Base-by-base conservation (phyloP, 768 basidiomycete species). In the Lactifluus volemus region DNA sequence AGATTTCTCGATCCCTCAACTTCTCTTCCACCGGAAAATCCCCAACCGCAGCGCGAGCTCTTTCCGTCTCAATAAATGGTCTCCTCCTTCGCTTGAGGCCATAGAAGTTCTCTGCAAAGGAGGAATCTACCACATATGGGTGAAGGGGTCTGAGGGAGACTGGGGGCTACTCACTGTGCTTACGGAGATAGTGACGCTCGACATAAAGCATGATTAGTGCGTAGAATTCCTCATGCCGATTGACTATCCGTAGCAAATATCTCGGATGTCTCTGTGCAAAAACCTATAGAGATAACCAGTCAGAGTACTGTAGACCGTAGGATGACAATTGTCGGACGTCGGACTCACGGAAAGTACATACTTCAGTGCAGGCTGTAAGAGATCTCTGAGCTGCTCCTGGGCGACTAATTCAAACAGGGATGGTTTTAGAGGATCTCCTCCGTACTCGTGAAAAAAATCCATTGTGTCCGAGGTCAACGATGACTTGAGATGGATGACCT, bases 141-240 rank as follows among this genome's bases (percentile, higher is more conserved):
- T 59, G n/a, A 52, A 49, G 17, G 38, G 9, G 15, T 44, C 54
- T 38, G 14, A 29, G 30, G 42, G 34, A 12, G 19, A 29, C 34
- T 38, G 14, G 30, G 48, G 5, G 49, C 65, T 53, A 72, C 86
- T 61, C 63, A 94, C 95, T 84, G 68, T 95, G 84, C 70, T 85
- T 88, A 63, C 81, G 82, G 58, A 99, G 84, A 73, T 97, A 95
- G 74, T 96, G 85, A 15, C 85, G 78, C 75, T 99, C 97, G 17
- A 98, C 86, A 59, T 93, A 79, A 56, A 95, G 75, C 86, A 98
- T 91, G 63, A 96, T 78, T 14, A 81, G 65, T 1, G 94, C 90
- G 68, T 97, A 98, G 73, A 97, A 92, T 71, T 98, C 95, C 72
- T 99, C 97, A 77, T 99, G 97, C 36, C 84, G 78, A 72, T 98